phyloP scores from a whole-genome alignment of 2,329 filamentous ascomycete species.

The Nothophoma quercina region DNA sequence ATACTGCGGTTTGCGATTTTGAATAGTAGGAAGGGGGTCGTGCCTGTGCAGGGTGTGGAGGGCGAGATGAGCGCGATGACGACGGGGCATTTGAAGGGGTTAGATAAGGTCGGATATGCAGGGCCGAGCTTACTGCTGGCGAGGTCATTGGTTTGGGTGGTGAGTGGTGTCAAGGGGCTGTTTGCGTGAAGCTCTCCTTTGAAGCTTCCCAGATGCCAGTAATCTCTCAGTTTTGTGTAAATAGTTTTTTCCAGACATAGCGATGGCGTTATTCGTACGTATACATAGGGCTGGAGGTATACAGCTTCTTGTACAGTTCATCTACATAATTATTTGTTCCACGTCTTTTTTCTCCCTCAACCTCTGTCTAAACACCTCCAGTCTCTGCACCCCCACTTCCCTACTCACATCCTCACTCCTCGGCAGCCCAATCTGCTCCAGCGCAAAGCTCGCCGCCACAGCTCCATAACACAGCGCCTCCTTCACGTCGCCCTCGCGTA shows the following conservation, averaged over 20 bases:
- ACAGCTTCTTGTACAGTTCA: not conserved
- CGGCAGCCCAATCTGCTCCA: slow-evolving; percentile 35
- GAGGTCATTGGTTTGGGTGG: slow-evolving; percentile 34
- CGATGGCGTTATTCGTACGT: slow-evolving; percentile 4
- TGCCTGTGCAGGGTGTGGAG: slow-evolving; percentile 10
- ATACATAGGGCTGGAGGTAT: not conserved
- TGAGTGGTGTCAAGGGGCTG: slow-evolving; percentile 27
- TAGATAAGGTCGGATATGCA: slow-evolving; percentile 28
- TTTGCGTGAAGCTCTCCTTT: slow-evolving; percentile 15
- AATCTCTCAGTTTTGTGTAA: too few relatives aligned
- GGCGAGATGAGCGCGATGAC: not conserved
- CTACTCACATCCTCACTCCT: not conserved
- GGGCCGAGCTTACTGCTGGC: slow-evolving; percentile 39
- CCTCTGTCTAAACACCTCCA: not conserved
- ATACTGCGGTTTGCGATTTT: slow-evolving; percentile 73
- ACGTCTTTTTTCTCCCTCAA: not conserved
- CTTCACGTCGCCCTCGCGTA: not conserved
- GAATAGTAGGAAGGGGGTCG: slow-evolving; percentile 31
- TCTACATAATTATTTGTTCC: not conserved
- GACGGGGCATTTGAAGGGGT: not conserved
- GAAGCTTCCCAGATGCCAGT: too few relatives aligned
- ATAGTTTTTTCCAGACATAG: not conserved
- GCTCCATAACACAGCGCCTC: slow-evolving; percentile 22
- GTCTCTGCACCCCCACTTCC: not conserved
- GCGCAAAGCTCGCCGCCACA: slow-evolving; percentile 33